Percentiles rank a stretch among this genome's conserved stretches.
phyloP scores from a whole-genome alignment of 352 stramenopile genomes.

The Phytopythium delawarense region DNA sequence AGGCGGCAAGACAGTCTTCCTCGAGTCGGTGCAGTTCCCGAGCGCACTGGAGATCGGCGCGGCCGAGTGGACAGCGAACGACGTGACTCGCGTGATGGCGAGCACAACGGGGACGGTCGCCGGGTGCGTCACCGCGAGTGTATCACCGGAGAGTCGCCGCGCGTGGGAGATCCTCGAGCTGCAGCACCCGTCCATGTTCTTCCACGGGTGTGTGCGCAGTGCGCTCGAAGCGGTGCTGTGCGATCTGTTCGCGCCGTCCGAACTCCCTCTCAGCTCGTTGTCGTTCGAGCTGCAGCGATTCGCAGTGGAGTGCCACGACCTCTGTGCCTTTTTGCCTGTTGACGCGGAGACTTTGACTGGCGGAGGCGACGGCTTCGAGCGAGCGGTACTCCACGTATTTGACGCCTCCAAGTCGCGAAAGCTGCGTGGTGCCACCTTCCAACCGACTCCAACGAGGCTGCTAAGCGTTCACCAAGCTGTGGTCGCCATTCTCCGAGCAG shows the following conservation, averaged over 20 bases:
- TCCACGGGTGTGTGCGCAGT: slow-evolving; percentile 32
- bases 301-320: slow-evolving; percentile 29
- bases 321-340: slow-evolving; percentile 19
- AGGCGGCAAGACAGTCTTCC: slow-evolving; percentile 16
- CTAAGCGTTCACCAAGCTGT: slow-evolving; percentile 22
- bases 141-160: slow-evolving; percentile 12
- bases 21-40: slow-evolving; percentile 22
- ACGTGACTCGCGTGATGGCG: slow-evolving; percentile 17
- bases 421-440: not conserved
- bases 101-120: slow-evolving; percentile 16
- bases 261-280: not conserved
- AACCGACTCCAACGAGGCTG: slow-evolving; percentile 13
- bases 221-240: slow-evolving; percentile 18
- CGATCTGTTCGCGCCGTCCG: slow-evolving; percentile 16
- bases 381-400: not conserved
- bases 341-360: not conserved
- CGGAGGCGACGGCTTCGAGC: not conserved
- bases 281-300: slow-evolving; percentile 28
- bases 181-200: slow-evolving; percentile 30
- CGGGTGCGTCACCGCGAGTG: slow-evolving; percentile 25
- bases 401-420: not conserved
- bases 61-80: slow-evolving; percentile 15
- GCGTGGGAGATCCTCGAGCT: slow-evolving; percentile 20
- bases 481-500: slow-evolving; percentile 22
- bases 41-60: slow-evolving; percentile 1